Conservation (phyloP, 352 stramenopile species). For the Peronospora belbahrii region DNA sequence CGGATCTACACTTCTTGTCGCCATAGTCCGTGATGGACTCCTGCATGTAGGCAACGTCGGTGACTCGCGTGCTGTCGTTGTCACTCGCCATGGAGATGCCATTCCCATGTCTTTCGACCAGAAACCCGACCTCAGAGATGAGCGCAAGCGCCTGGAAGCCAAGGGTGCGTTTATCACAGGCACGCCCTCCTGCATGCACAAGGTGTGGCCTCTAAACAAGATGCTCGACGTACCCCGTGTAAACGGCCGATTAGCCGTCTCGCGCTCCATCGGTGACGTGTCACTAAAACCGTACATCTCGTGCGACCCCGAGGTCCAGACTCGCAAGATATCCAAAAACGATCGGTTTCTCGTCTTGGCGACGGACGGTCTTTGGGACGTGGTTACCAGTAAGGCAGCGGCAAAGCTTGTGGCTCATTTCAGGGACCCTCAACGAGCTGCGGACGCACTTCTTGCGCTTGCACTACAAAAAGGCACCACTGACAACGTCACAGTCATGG, state of each 20-base stretch:
- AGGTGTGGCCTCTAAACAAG: constrained; percentile 67
- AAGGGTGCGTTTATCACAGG: constrained; percentile 62
- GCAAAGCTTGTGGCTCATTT: constrained; percentile 47
- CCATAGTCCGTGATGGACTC: constrained; percentile 58
- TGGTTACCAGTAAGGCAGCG: constrained; percentile 58
- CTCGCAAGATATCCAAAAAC: constrained; percentile 39
- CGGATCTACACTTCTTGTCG: constrained; percentile 68
- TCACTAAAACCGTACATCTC: constrained; percentile 72
- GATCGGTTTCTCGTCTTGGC: constrained; percentile 78
- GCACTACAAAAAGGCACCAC: constrained; percentile 45
- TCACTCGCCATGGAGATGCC: constrained; percentile 45
- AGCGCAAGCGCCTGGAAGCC: constrained; percentile 60
- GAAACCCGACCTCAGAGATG: constrained; percentile 72
- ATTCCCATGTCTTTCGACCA: constrained; percentile 68
- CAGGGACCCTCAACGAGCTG: constrained; percentile 45
- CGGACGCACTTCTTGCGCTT: constrained; percentile 51
- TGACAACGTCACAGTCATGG: constrained; percentile 78
- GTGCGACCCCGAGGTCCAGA: constrained; percentile 70
- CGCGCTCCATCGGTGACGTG: constrained; percentile 74
- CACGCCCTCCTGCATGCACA: constrained; percentile 54
- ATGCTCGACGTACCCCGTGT: constrained; percentile 75
- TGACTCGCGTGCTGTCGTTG: constrained; percentile 69
- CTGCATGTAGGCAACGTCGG: constrained; percentile 78
- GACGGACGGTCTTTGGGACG: constrained; percentile 78
- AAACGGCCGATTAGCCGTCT: constrained; percentile 75